Base-by-base conservation (phyloP, 768 basidiomycete species). In the Pleurotus cornucopiae region DNA sequence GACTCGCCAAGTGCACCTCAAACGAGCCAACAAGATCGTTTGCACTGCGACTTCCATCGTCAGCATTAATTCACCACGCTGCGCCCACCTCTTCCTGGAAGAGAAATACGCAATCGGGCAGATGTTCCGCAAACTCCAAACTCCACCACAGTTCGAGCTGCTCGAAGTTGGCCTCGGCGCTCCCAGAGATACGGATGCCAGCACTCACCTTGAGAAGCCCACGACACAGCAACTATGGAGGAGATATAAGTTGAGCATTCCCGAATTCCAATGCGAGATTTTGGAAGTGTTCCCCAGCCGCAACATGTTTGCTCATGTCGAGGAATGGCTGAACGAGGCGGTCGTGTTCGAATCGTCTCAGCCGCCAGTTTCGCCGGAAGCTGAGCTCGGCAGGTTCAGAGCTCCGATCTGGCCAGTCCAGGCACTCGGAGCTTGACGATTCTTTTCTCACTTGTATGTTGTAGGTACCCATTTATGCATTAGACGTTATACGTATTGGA, bases 41-140 rank as follows among this genome's bases (percentile, higher is more conserved):
- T 88, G 85, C 67, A 69, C 80, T 25, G 85, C 86, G 3, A 88
- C 84, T 1, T 87, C 85, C 49, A 78, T 76, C 0, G 85, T 89
- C 41, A 79, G 76, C 46, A 79, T 88, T 60, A 80, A 80, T 1
- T 79, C 79, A 0, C 75, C 83, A 0, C 66, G 74, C 20, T 75
- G 76, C 59, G 87, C 84, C n/a, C 75, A 75, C 51, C 77, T 86
- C 47, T 83, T 88, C 69, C 73, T 88, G 12, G 82, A 83, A 49
- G 82, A 86, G 58, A 82, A 81, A 57, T 86, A 77, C 56, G 82
- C 82, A 25, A 82, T 87, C 30, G 87, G 87, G 0, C 87, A 88
- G 65, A 80, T 83, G 57, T 86, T 88, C 67, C 71, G 79, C 21
- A 77, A 79, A 21, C 67, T 87, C 45, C 73, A 73, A 38, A 73